Evolutionary conservation across 2,329 filamentous ascomycete species (phyloP).

Genomic region (Exophiala phaeomuriformis): DNA sequence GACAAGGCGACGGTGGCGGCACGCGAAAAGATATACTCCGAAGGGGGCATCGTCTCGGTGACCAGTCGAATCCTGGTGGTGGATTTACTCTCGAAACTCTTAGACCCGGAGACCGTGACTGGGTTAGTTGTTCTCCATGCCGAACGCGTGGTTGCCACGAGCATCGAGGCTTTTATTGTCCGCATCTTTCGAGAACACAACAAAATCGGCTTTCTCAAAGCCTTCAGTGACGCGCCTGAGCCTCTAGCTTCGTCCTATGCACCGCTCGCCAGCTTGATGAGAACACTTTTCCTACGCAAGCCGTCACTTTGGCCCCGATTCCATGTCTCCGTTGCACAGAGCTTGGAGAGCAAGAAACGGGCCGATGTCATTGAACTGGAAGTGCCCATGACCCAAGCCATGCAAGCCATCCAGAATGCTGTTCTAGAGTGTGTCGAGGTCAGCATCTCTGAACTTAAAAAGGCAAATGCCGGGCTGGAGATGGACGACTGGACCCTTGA

Average conservation of each 20-base stretch:
- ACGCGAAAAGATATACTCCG: constrained; percentile 83
- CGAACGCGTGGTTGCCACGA: constrained; percentile 74
- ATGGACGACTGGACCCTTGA: constrained; percentile 97
- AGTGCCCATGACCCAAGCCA: constrained; percentile 88
- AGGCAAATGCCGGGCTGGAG: constrained; percentile 79
- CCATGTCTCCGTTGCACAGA: constrained; percentile 80
- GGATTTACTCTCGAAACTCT: constrained; percentile 73
- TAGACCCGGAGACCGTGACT: constrained; percentile 77
- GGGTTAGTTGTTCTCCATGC: constrained; percentile 83
- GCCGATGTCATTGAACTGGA: constrained; percentile 96
- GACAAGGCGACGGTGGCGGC: constrained; percentile 81
- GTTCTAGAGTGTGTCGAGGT: constrained; percentile 94
- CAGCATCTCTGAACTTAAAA: constrained; percentile 88
- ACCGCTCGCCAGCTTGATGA: constrained; percentile 81
- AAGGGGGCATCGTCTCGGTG: constrained; percentile 88
- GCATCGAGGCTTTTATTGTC: constrained; percentile 88
- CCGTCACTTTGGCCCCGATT: constrained; percentile 89
- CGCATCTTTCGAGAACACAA: constrained; percentile 92
- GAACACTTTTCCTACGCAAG: constrained; percentile 83
- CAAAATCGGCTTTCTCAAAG: constrained; percentile 87
- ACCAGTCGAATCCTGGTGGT: constrained; percentile 93
- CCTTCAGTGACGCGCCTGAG: constrained; percentile 89
- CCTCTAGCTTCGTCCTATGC: constrained; percentile 83
- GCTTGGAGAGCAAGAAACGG: constrained; percentile 82
- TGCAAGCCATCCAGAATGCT: constrained; percentile 88